Evolutionary conservation across 805 yeast species (phyloP).

Genomic region (Lipomyces orientalis): DNA sequence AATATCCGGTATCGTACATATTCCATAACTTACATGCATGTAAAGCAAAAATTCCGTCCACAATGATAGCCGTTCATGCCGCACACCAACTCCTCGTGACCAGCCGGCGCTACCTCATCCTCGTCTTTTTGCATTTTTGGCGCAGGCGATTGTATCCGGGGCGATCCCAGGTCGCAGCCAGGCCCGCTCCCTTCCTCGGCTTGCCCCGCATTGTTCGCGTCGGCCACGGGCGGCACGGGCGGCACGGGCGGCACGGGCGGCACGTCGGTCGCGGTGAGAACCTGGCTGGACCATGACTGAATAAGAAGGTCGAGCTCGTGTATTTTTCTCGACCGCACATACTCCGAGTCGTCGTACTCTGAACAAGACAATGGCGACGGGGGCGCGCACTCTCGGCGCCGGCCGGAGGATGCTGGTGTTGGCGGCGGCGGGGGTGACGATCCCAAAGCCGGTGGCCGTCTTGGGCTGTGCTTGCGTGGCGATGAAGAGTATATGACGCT

Average conservation of each 20-base stretch:
- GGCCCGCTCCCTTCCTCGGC: neutral
- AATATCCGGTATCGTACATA: neutral
- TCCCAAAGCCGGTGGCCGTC: neutral
- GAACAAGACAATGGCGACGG: neutral
- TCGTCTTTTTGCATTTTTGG: neutral
- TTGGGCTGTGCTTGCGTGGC: neutral
- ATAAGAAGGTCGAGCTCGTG: slow-evolving; percentile 10
- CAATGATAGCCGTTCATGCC: slow-evolving; percentile 32
- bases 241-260: too few relatives aligned
- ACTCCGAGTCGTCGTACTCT: neutral
- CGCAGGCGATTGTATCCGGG: neutral
- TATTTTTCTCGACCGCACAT: neutral
- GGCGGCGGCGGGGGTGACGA: neutral
- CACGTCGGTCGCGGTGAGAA: neutral
- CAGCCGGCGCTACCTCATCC: neutral
- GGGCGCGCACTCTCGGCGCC: too few relatives aligned
- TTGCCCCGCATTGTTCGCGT: too few relatives aligned
- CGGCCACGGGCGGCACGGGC: too few relatives aligned
- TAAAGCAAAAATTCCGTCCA: slow-evolving; percentile 33
- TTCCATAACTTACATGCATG: slow-evolving; percentile 19
- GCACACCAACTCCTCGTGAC: slow-evolving; percentile 10
- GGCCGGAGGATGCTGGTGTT: too few relatives aligned
- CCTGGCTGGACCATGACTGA: slow-evolving; percentile 9
- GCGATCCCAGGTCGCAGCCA: too few relatives aligned
- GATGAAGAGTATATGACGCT: neutral